phyloP scores from a whole-genome alignment of 2,329 filamentous ascomycete species.

The Delphinella strobiligena region DNA sequence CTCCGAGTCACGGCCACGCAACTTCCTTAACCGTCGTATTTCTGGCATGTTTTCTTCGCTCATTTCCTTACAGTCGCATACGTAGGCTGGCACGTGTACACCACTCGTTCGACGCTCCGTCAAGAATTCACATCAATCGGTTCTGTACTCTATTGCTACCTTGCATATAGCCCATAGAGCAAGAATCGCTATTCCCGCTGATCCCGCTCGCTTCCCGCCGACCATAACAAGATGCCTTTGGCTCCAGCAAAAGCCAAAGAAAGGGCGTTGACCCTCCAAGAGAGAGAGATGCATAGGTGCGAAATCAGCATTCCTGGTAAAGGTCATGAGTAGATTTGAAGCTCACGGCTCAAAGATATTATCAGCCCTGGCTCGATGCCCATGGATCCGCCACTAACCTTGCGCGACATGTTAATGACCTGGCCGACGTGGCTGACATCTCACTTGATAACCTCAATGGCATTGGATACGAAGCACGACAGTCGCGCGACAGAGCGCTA shows the following conservation, averaged over 20 bases:
- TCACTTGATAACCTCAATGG: constrained; percentile 12
- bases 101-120: too few relatives aligned
- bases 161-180: too few relatives aligned
- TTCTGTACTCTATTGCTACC: too few relatives aligned
- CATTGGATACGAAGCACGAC: constrained; percentile 14
- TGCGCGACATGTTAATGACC: constrained; percentile 9
- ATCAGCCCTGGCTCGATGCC: constrained; percentile 17
- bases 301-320: not conserved
- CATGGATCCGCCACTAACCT: constrained; percentile 15
- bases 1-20: too few relatives aligned
- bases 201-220: too few relatives aligned
- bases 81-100: too few relatives aligned
- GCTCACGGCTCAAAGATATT: constrained; percentile 6
- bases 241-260: constrained; percentile 1
- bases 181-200: too few relatives aligned
- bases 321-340: not conserved
- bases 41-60: too few relatives aligned
- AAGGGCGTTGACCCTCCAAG: constrained; percentile 9
- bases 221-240: not conserved
- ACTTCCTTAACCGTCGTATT: too few relatives aligned
- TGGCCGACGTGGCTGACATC: constrained; percentile 3
- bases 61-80: too few relatives aligned
- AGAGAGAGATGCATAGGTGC: constrained; percentile 11
- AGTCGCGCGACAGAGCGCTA: constrained; percentile 22
- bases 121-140: too few relatives aligned